Conservation (phyloP, 2,329 filamentous ascomycete genomes). For the Colletotrichum sp. region DNA sequence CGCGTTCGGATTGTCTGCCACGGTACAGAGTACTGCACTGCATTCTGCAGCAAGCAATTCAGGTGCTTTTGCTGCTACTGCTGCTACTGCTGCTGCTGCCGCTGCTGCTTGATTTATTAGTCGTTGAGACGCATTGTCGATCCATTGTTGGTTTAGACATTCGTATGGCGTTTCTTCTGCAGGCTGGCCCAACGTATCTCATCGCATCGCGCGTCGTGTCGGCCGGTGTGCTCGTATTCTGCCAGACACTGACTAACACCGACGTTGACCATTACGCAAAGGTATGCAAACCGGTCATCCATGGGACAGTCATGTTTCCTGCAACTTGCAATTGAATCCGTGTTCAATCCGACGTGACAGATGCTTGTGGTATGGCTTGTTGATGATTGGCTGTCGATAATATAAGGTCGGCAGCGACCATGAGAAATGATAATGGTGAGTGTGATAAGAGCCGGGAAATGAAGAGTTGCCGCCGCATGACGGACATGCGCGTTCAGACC, state of each 20-base stretch:
- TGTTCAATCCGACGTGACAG: not conserved
- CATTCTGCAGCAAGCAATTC: not conserved
- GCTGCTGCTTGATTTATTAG: not conserved
- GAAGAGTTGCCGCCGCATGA: not conserved
- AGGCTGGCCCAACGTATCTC: not conserved
- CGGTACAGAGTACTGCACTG: not conserved
- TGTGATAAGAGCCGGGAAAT: slow-evolving; percentile 4
- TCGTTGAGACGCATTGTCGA: not conserved
- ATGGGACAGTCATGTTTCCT: not conserved
- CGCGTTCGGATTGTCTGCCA: not conserved
- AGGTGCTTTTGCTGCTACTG: not conserved
- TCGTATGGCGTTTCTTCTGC: not conserved
- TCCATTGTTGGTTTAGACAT: not conserved
- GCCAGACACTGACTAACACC: not conserved
- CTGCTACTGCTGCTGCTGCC: not conserved
- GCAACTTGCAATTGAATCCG: not conserved
- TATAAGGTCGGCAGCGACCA: not conserved
- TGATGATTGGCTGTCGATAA: not conserved
- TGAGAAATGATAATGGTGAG: not conserved
- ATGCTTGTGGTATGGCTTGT: not conserved
- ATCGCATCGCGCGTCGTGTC: not conserved
- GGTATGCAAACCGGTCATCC: not conserved
- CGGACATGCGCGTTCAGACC: slow-evolving; percentile 1
- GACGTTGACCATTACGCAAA: not conserved
- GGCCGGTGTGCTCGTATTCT: not conserved